Conservation (phyloP, 164 flowering plant species). For the Stephania yunnanensis region DNA sequence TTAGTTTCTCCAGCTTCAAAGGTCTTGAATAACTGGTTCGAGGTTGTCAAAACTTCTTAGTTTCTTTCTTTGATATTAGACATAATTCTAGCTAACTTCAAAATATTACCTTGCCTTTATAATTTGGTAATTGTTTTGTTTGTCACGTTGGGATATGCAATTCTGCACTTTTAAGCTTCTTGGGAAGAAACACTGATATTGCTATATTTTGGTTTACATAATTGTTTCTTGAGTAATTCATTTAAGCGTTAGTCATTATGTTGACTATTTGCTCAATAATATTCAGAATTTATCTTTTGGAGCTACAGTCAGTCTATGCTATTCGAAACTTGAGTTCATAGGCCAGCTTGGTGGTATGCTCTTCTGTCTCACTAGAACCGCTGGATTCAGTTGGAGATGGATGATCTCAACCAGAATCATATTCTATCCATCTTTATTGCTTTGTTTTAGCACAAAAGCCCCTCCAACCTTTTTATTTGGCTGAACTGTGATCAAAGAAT, state of each 20-base stretch:
- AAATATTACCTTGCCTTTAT: not conserved
- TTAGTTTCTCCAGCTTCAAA: conserved; percentile 92
- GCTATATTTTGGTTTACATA: not conserved
- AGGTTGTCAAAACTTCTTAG: conserved; percentile 44
- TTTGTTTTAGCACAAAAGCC: too few relatives aligned
- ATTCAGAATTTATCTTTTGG: too few relatives aligned
- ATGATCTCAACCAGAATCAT: too few relatives aligned
- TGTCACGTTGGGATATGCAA: not conserved
- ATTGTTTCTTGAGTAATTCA: not conserved
- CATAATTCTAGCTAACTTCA: not conserved
- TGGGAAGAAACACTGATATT: not conserved
- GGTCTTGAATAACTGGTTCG: conserved; percentile 96
- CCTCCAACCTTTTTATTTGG: not conserved
- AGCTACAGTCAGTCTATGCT: too few relatives aligned
- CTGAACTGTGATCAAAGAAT: not conserved
- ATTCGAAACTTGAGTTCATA: too few relatives aligned
- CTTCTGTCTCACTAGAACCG: too few relatives aligned
- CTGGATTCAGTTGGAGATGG: too few relatives aligned
- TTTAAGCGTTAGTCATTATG: too few relatives aligned
- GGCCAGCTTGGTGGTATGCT: too few relatives aligned
- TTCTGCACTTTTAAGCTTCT: not conserved
- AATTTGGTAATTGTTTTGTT: not conserved
- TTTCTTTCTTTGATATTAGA: conserved; percentile 3
- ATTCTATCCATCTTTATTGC: too few relatives aligned
- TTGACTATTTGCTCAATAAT: too few relatives aligned